Conservation (phyloP, 169 alveolate species). For the Cryptosporidium xiaoi region DNA sequence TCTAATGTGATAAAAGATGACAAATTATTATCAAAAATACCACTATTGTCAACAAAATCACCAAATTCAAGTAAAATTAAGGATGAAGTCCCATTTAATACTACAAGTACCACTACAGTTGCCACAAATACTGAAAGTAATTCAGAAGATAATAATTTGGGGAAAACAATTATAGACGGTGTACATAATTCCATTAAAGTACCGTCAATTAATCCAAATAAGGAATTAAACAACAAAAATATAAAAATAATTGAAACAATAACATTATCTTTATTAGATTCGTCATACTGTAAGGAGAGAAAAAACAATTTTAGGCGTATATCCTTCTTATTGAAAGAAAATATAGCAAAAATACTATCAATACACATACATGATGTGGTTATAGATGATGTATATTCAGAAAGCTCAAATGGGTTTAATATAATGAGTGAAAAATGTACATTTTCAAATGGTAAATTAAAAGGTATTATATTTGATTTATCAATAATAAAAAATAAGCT, state of each 20-base stretch:
- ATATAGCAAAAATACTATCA: slow-evolving; percentile 13
- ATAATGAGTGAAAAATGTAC: slow-evolving; percentile 31
- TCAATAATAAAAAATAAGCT: slow-evolving; percentile 17
- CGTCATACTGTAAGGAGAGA: slow-evolving; percentile 38
- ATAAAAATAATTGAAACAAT: not conserved
- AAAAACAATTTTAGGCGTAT: slow-evolving; percentile 19
- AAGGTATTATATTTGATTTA: slow-evolving; percentile 44
- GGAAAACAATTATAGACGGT: too few relatives aligned
- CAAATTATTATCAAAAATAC: not conserved
- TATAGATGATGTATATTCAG: slow-evolving; percentile 35
- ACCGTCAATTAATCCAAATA: too few relatives aligned
- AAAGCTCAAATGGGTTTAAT: slow-evolving; percentile 18
- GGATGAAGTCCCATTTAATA: not conserved
- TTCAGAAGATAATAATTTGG: not conserved
- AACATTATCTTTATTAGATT: slow-evolving; percentile 30
- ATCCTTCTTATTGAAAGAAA: slow-evolving; percentile 19
- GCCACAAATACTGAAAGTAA: not conserved
- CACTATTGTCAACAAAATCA: not conserved
- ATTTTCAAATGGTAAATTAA: slow-evolving; percentile 53
- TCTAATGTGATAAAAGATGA: too few relatives aligned
- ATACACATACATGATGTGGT: slow-evolving; percentile 44
- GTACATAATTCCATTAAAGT: too few relatives aligned
- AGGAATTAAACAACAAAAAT: not conserved
- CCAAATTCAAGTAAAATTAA: not conserved
- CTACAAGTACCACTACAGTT: not conserved